Evolutionary conservation across 2,329 filamentous ascomycete species (phyloP).

Genomic region (Leptographium lundbergii): DNA sequence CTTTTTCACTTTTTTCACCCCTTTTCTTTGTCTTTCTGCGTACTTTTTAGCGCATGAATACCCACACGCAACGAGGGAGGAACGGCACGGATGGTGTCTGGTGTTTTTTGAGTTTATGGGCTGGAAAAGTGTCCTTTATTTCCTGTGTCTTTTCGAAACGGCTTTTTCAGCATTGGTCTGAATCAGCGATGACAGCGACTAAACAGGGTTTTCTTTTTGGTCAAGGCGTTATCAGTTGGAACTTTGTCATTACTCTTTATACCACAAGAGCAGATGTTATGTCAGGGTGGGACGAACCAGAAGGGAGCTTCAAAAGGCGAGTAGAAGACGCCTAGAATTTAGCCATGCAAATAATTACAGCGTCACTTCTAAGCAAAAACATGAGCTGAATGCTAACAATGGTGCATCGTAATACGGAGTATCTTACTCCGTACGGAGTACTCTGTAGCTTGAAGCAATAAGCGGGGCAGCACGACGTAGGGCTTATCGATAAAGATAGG

Average conservation of each 20-base stretch:
- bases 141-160: neutral
- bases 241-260: neutral
- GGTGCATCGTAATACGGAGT: too few relatives aligned
- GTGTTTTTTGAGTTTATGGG: neutral
- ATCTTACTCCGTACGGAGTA: too few relatives aligned
- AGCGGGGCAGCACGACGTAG: too few relatives aligned
- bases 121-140: neutral
- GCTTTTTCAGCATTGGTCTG: neutral
- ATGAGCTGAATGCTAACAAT: too few relatives aligned
- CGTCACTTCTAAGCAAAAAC: too few relatives aligned
- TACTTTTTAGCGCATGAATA: constrained; percentile 3
- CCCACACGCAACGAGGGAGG: neutral
- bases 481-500: neutral
- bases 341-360: neutral
- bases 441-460: neutral
- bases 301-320: neutral
- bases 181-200: neutral
- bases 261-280: neutral
- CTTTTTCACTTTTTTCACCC: neutral
- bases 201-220: neutral
- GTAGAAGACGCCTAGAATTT: constrained; percentile 4
- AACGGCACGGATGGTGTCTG: neutral
- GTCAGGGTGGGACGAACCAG: neutral
- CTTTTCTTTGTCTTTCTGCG: neutral
- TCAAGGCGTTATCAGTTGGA: neutral